A percentile compares a stretch with the other conserved stretches of the same genome.
phyloP scores from a whole-genome alignment of 1,139 yeast species.

The Insectozyma bohioensis region DNA sequence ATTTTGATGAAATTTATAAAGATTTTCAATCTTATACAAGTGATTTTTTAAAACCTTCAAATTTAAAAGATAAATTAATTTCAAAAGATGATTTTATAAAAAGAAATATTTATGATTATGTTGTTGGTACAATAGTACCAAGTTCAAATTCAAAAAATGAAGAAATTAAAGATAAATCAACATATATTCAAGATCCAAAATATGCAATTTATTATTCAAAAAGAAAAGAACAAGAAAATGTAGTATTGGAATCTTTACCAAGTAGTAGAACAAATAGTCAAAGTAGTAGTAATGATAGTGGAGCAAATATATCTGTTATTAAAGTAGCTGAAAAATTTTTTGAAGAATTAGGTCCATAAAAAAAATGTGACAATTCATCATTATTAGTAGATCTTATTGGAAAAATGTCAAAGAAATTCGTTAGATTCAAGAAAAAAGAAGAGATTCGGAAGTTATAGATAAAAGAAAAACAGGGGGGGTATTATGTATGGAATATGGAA shows the following conservation, averaged over 20 bases:
- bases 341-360: slow-evolving; percentile 19
- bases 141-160: not conserved
- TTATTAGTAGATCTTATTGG: no score
- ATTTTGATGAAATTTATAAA: slow-evolving; percentile 14
- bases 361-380: no score
- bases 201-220: slow-evolving; percentile 23
- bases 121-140: slow-evolving; percentile 6
- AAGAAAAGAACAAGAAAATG: slow-evolving; percentile 2
- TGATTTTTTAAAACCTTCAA: slow-evolving; percentile 12
- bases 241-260: slow-evolving; percentile 2
- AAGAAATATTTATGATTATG: slow-evolving; percentile 12
- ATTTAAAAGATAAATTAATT: slow-evolving; percentile 12
- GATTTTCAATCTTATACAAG: slow-evolving; percentile 15
- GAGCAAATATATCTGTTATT: slow-evolving; percentile 18
- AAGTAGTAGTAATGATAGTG: not conserved
- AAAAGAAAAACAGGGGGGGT: no score
- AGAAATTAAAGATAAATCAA: slow-evolving; percentile 1
- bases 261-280: not conserved
- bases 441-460: no score
- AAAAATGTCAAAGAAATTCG: no score
- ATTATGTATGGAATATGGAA: no score
- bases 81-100: slow-evolving; percentile 13
- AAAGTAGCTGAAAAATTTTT: slow-evolving; percentile 28
- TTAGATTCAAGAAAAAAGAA: no score
- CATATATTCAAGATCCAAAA: slow-evolving; percentile 21